Evolutionary conservation across 2,329 filamentous ascomycete species (phyloP).

Genomic region (Ramularia collo-cygni): DNA sequence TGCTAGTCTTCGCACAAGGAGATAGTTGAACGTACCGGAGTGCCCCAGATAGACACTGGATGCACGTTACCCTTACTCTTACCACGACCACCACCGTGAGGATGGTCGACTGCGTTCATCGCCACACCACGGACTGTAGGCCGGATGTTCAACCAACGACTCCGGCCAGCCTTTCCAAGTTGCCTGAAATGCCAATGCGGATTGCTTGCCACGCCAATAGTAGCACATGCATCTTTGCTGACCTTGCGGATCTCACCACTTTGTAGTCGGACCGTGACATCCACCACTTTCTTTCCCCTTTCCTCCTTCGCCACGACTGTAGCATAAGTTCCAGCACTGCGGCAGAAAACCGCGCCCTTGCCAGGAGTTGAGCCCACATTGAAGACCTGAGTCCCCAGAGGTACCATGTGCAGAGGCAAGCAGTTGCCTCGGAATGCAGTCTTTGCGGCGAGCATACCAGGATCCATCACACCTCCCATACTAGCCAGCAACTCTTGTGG

Average conservation of each 20-base stretch:
- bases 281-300: slow-evolving; percentile 62
- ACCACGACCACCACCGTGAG: slow-evolving; percentile 96
- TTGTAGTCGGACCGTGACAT: slow-evolving; percentile 78
- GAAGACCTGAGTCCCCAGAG: slow-evolving; percentile 85
- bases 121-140: slow-evolving; percentile 95
- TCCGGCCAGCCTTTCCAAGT: slow-evolving; percentile 90
- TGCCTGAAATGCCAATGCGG: slow-evolving; percentile 82
- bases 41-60: slow-evolving; percentile 94
- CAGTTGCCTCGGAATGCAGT: slow-evolving; percentile 95
- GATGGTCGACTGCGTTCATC: slow-evolving; percentile 98
- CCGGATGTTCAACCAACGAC: slow-evolving; percentile 86
- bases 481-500: slow-evolving; percentile 77
- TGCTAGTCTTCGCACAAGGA: slow-evolving; percentile 2
- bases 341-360: slow-evolving; percentile 80
- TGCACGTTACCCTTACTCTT: slow-evolving; percentile 98
- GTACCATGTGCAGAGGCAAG: slow-evolving; percentile 90
- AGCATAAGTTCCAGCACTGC: slow-evolving; percentile 88
- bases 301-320: slow-evolving; percentile 86
- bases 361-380: slow-evolving; percentile 71
- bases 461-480: slow-evolving; percentile 90
- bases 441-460: slow-evolving; percentile 89
- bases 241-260: slow-evolving; percentile 89
- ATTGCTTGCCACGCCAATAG: slow-evolving; percentile 91
- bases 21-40: slow-evolving; percentile 60
- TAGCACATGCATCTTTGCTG: slow-evolving; percentile 86